Evolutionary conservation across 345 rosid species (phyloP).

Genomic region (Bruguiera parviflora): DNA sequence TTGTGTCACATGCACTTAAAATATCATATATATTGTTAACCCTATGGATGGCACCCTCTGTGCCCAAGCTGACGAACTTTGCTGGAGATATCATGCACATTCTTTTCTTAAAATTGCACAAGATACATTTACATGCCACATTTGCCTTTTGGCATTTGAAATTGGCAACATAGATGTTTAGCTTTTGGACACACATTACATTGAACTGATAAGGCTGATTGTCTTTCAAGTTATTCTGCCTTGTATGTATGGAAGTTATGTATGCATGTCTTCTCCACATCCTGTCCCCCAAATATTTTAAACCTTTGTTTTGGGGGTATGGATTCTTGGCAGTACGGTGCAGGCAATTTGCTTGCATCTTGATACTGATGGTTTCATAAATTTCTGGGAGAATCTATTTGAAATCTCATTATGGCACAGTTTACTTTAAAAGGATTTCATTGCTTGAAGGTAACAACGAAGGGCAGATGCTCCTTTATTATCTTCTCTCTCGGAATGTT

Average conservation of each 20-base stretch:
- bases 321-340: not conserved
- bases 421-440: not conserved
- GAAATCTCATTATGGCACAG: not conserved
- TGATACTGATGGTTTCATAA: not conserved
- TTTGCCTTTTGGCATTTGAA: not conserved
- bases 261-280: too few relatives aligned
- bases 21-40: slow-evolving; percentile 41
- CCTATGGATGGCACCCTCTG: too few relatives aligned
- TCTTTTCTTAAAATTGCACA: too few relatives aligned
- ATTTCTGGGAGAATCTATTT: slow-evolving; percentile 33
- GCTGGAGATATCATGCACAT: not conserved
- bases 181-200: not conserved
- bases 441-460: not conserved
- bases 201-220: too few relatives aligned
- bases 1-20: slow-evolving; percentile 6
- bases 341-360: not conserved
- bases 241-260: too few relatives aligned
- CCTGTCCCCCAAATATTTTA: not conserved
- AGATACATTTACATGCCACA: too few relatives aligned
- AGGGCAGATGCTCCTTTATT: slow-evolving; percentile 25
- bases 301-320: not conserved
- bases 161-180: not conserved
- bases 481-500: not conserved
- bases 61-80: too few relatives aligned
- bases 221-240: too few relatives aligned